Evolutionary conservation across 768 basidiomycete genomes (phyloP), one percentile per base, ranked within the genome.

Genomic region (Auriscalpium orientale): DNA sequence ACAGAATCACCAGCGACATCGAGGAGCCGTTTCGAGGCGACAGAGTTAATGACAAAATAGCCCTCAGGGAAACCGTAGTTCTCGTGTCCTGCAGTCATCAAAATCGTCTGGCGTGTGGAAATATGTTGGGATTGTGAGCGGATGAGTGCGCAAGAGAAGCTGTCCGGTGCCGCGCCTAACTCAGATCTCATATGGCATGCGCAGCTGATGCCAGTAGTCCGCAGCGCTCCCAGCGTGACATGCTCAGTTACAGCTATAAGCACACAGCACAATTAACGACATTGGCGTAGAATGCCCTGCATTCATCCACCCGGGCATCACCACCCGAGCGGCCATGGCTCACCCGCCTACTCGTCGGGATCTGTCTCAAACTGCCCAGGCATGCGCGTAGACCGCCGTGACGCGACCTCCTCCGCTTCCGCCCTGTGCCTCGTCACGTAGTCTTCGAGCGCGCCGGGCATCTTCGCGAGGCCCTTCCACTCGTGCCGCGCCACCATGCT

Each of bases 401-500:
- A 49, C 1, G 28, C 28, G 28, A 28, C 28, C 46, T 78, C 71
- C 4, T 51, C 40, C 1, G 58, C 49, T 58, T 82, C 79, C 33
- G 37, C 56, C 44, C 63, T 63, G 38, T 67, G 67, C 64, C 81
- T 87, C 70, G 87, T 87, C 4, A 80, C 76, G 77, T 83, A 87
- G 65, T 94, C 91, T 64, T 92, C 86, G 48, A 97, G 65, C 6
- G 71, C 72, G 40, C 81, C 76, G 0, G 70, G 68, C 73, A 83
- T 80, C 70, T 92, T 95, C 1, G 80, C 79, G 54, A 95, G 72
- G 7, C 95, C 94, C 71, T 95, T 97, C 91, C 94, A 99, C 71
- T 98, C 91, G 63, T 99, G 97, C 62, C 89, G 79, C 6, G 95
- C 95, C 21, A 99, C 81, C 45, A 84, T 78, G 38, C 91, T 93